phyloP scores from a whole-genome alignment of 257 asterid genomes.

The Capsicum rhomboideum region DNA sequence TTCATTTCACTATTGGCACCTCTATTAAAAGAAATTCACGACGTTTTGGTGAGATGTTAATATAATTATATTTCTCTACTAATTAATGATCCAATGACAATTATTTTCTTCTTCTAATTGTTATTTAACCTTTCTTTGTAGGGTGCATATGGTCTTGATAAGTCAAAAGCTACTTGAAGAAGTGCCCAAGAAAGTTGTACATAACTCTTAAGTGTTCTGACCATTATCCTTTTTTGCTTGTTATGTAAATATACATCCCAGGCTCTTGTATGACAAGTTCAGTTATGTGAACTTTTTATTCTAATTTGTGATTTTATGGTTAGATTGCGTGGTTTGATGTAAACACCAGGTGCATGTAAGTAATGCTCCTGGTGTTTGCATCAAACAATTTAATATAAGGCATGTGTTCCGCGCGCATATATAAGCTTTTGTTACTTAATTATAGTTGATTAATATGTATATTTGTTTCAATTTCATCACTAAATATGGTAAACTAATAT shows the following conservation, averaged over 20 bases:
- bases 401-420: neutral
- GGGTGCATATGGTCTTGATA: constrained; percentile 56
- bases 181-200: neutral
- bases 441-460: no score
- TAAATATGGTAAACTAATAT: no score
- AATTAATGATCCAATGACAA: neutral
- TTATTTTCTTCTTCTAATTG: neutral
- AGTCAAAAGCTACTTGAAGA: constrained; percentile 48
- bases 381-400: neutral
- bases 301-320: neutral
- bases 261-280: neutral
- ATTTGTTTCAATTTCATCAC: no score
- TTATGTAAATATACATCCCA: constrained; percentile 2
- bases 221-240: neutral
- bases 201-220: neutral
- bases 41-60: constrained; percentile 38
- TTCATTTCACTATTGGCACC: constrained; percentile 49
- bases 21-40: constrained; percentile 39
- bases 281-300: neutral
- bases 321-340: neutral
- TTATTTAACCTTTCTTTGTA: constrained; percentile 14
- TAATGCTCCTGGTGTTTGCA: neutral
- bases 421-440: neutral
- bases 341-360: neutral
- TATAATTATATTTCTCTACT: neutral